These are phyloP conservation scores for Xylaria palmicola DNA, from an alignment of 495 filamentous ascomycete genomes.

Conservation along the genomic window DNA sequence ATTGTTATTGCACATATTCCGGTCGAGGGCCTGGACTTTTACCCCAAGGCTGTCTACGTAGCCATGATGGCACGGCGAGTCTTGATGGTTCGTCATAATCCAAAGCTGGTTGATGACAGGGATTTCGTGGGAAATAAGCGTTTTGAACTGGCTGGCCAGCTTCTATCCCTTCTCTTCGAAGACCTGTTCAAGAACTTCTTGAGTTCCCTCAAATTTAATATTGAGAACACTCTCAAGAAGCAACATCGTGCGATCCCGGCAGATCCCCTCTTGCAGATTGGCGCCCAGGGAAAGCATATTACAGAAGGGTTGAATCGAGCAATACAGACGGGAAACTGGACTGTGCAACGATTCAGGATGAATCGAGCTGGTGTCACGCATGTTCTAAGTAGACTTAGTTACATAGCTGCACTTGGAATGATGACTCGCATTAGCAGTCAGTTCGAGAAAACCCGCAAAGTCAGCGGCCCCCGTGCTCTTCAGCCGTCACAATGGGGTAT, in stretches of 20 bases:
- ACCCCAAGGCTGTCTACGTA: slow-evolving; percentile 92
- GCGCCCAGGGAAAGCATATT: slow-evolving; percentile 74
- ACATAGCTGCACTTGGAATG: slow-evolving; percentile 98
- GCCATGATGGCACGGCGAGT: slow-evolving; percentile 95
- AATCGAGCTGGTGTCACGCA: slow-evolving; percentile 96
- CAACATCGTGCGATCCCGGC: slow-evolving; percentile 81
- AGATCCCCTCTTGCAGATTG: slow-evolving; percentile 76
- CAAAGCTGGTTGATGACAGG: slow-evolving; percentile 85
- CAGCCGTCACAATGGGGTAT: slow-evolving; percentile 98
- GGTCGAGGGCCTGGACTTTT: slow-evolving; percentile 85
- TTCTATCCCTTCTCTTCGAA: slow-evolving; percentile 93
- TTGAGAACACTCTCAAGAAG: slow-evolving; percentile 92
- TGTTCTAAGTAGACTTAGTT: slow-evolving; percentile 91
- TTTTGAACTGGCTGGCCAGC: slow-evolving; percentile 88
- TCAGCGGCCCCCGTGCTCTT: slow-evolving; percentile 89
- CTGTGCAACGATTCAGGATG: slow-evolving; percentile 95
- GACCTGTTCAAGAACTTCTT: slow-evolving; percentile 96
- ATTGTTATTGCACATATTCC: slow-evolving; percentile 91
- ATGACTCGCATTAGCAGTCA: slow-evolving; percentile 99
- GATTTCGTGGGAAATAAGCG: slow-evolving; percentile 99
- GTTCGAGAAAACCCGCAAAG: slow-evolving; percentile 97
- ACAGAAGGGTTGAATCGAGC: slow-evolving; percentile 88
- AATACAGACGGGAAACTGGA: slow-evolving; percentile 97
- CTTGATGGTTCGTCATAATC: slow-evolving; percentile 86
- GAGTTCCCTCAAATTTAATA: slow-evolving; percentile 78